Evolutionary conservation across 495 filamentous ascomycete genomes (phyloP).

Genomic region (Podospora didyma): DNA sequence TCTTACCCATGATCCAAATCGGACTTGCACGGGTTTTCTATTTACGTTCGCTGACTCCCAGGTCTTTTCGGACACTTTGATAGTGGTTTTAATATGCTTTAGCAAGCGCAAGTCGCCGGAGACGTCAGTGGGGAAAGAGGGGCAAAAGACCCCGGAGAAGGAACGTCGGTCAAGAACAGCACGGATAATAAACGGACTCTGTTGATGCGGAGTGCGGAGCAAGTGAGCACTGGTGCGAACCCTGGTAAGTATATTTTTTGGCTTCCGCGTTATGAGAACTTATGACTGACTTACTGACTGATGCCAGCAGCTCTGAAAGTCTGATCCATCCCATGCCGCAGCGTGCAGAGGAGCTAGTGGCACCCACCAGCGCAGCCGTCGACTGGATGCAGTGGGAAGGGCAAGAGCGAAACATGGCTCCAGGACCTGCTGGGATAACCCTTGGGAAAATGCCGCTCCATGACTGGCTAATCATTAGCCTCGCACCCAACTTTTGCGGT

Average conservation of each 20-base stretch:
- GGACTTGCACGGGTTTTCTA: no score
- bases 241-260: background rate
- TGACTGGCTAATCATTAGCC: slow-evolving; percentile 6
- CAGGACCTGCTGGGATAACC: slow-evolving; percentile 5
- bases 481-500: slow-evolving; percentile 9
- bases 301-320: no score
- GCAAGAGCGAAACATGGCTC: slow-evolving; percentile 21
- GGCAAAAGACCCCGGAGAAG: background rate
- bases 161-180: background rate
- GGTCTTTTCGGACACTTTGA: background rate
- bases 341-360: slow-evolving; percentile 26
- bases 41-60: no score
- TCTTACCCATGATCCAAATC: no score
- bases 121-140: slow-evolving; percentile 8
- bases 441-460: slow-evolving; percentile 6
- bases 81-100: background rate
- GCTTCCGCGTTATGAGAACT: background rate
- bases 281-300: background rate
- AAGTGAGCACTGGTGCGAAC: background rate
- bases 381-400: slow-evolving; percentile 14
- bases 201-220: background rate
- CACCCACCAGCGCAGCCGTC: slow-evolving; percentile 8
- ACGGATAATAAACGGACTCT: no score
- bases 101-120: background rate
- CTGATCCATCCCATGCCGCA: slow-evolving; percentile 22